Conservation (phyloP, 805 yeast species). For the Priceomyces carsonii region DNA sequence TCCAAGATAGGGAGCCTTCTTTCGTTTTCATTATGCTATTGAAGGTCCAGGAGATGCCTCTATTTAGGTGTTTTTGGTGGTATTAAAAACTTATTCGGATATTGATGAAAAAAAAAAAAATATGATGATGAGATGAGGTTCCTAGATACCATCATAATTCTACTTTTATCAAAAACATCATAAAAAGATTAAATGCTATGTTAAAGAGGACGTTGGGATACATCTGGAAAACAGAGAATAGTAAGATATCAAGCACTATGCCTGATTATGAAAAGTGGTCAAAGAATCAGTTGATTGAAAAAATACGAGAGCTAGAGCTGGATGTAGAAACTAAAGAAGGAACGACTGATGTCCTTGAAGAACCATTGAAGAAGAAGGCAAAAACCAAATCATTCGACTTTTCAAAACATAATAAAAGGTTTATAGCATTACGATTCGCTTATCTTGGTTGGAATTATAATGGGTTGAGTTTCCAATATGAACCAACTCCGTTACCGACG, state of each 20-base stretch:
- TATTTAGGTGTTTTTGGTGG: too few species aligned
- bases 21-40: slow-evolving; percentile 20
- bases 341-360: slow-evolving; percentile 2
- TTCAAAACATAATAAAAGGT: slow-evolving; percentile 59
- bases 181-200: slow-evolving; percentile 13
- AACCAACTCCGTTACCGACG: slow-evolving; percentile 77
- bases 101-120: slow-evolving; percentile 1
- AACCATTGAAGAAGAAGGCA: slow-evolving; percentile 9
- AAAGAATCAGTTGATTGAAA: slow-evolving; percentile 59
- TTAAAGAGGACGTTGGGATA: slow-evolving; percentile 24
- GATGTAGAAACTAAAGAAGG: neutral
- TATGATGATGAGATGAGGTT: slow-evolving; percentile 7
- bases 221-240: slow-evolving; percentile 19
- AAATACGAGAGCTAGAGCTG: slow-evolving; percentile 54
- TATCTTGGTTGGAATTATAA: slow-evolving; percentile 94
- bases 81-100: neutral
- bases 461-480: slow-evolving; percentile 83
- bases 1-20: slow-evolving; percentile 60
- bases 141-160: neutral
- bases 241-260: slow-evolving; percentile 6
- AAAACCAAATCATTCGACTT: slow-evolving; percentile 60
- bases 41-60: too few species aligned
- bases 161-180: neutral
- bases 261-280: slow-evolving; percentile 59
- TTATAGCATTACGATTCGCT: slow-evolving; percentile 79